Conservation (phyloP, 495 filamentous ascomycete genomes). For the Apiosordaria backusii region DNA sequence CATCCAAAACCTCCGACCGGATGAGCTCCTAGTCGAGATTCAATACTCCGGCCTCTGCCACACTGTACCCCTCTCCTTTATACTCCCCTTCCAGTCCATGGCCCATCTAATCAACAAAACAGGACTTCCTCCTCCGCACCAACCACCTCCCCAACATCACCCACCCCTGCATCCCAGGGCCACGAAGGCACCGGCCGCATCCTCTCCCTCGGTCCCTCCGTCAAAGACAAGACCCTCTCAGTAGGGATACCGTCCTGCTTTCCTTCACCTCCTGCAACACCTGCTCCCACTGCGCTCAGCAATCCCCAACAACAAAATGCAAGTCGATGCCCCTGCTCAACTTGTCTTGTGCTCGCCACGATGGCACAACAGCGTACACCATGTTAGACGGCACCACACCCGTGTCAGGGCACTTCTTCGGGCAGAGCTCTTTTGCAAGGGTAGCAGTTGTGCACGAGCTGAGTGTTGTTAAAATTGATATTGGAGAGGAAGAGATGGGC, state of each 20-base stretch:
- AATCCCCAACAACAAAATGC: conserved; percentile 31
- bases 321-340: conserved; percentile 27
- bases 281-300: conserved; percentile 31
- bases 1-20: conserved; percentile 27
- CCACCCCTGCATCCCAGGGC: conserved; percentile 45
- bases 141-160: conserved; percentile 33
- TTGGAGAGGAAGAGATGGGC: conserved; percentile 27
- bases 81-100: neutral
- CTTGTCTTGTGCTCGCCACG: conserved; percentile 27
- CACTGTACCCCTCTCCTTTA: conserved; percentile 23
- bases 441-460: conserved; percentile 33
- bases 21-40: conserved; percentile 42
- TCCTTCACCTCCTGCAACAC: conserved; percentile 34
- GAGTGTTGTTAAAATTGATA: conserved; percentile 32
- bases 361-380: conserved; percentile 13
- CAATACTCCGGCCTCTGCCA: conserved; percentile 42
- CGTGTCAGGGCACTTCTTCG: conserved; percentile 43
- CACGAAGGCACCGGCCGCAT: conserved; percentile 55
- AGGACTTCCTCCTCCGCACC: conserved; percentile 35
- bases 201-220: conserved; percentile 39
- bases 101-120: neutral
- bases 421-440: conserved; percentile 40
- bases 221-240: conserved; percentile 35
- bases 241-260: conserved; percentile 47
- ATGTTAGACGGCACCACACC: conserved; percentile 26